A percentile compares a stretch with the other conserved stretches of the same genome.
These are phyloP conservation scores for Azolla pinnata DNA, from an alignment of 75 land plant species.

Conservation along the genomic window DNA sequence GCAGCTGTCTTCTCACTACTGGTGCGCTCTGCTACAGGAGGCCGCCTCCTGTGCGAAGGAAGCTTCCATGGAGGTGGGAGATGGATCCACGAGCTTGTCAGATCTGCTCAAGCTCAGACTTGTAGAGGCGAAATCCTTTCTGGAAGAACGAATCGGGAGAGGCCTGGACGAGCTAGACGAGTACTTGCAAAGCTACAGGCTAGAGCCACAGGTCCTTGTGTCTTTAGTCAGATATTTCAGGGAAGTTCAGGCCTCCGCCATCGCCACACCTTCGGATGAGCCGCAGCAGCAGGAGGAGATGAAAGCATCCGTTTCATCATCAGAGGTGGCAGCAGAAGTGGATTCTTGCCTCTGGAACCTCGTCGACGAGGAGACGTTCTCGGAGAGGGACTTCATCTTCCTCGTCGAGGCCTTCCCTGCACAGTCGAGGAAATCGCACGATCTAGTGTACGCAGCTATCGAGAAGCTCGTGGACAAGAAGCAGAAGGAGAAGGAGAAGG, in stretches of 20 bases:
- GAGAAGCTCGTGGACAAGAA: constrained; percentile 23
- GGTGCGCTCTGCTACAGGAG: constrained; percentile 36
- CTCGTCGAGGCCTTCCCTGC: constrained; percentile 29
- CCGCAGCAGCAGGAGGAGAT: constrained; percentile 24
- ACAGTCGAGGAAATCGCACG: constrained; percentile 21
- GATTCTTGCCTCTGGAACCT: constrained; percentile 34
- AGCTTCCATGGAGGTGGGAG: constrained; percentile 27
- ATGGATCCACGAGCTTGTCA: neutral
- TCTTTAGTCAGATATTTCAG: constrained; percentile 24
- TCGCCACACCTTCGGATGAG: no score
- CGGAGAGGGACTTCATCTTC: constrained; percentile 20
- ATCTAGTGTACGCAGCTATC: constrained; percentile 29
- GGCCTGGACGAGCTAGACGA: constrained; percentile 45
- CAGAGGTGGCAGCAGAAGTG: constrained; percentile 38
- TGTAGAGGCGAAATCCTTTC: constrained; percentile 12
- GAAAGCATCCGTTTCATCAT: no score
- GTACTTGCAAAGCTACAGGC: constrained; percentile 29
- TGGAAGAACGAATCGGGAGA: constrained; percentile 34
- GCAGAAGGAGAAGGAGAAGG: constrained; percentile 6
- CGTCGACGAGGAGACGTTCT: constrained; percentile 21
- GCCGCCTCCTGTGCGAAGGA: no score
- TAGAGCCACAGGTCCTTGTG: constrained; percentile 34
- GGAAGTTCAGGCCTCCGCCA: constrained; percentile 10
- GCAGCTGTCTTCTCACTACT: constrained; percentile 41
- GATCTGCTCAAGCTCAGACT: constrained; percentile 21